A percentile compares a stretch with the other conserved stretches of the same genome.
Evolutionary conservation across 495 filamentous ascomycete species (phyloP).

Genomic region (Lasiosphaeria hispida): DNA sequence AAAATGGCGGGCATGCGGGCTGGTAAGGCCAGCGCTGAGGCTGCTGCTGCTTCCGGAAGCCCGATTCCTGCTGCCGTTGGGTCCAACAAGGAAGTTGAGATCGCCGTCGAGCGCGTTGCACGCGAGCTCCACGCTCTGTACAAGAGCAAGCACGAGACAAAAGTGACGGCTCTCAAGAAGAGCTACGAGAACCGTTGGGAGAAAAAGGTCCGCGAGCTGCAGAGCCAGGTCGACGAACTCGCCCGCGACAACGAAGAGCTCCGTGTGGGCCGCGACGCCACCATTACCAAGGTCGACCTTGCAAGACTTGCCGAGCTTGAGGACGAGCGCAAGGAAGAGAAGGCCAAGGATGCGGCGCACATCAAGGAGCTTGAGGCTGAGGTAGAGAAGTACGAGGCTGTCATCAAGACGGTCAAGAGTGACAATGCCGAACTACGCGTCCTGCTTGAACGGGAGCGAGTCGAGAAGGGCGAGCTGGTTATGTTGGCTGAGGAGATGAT

Average conservation of each 20-base stretch:
- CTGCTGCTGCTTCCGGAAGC: constrained; percentile 22
- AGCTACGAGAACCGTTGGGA: constrained; percentile 89
- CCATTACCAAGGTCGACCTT: constrained; percentile 57
- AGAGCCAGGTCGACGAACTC: constrained; percentile 64
- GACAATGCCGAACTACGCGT: constrained; percentile 63
- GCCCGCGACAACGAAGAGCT: constrained; percentile 72
- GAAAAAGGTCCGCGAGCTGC: constrained; percentile 74
- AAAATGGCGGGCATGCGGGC: constrained; percentile 66
- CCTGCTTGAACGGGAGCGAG: constrained; percentile 71
- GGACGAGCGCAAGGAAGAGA: constrained; percentile 50
- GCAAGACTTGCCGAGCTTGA: constrained; percentile 44
- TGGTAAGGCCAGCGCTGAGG: constrained; percentile 43
- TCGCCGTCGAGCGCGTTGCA: constrained; percentile 88
- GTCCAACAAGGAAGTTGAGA: constrained; percentile 61
- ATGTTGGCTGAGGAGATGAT: constrained; percentile 88
- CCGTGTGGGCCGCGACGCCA: constrained; percentile 59
- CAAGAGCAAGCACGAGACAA: constrained; percentile 93
- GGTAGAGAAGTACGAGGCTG: constrained; percentile 66
- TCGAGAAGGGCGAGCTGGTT: constrained; percentile 94
- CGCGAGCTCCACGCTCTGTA: constrained; percentile 89
- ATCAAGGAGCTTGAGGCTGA: constrained; percentile 61
- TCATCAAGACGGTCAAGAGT: constrained; percentile 61
- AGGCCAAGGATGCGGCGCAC: constrained; percentile 48
- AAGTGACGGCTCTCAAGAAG: constrained; percentile 91
- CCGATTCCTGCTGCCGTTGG: constrained; percentile 22